Evolutionary conservation across 2,329 filamentous ascomycete species (phyloP).

Genomic region (Fusarium brevicatenulatum): DNA sequence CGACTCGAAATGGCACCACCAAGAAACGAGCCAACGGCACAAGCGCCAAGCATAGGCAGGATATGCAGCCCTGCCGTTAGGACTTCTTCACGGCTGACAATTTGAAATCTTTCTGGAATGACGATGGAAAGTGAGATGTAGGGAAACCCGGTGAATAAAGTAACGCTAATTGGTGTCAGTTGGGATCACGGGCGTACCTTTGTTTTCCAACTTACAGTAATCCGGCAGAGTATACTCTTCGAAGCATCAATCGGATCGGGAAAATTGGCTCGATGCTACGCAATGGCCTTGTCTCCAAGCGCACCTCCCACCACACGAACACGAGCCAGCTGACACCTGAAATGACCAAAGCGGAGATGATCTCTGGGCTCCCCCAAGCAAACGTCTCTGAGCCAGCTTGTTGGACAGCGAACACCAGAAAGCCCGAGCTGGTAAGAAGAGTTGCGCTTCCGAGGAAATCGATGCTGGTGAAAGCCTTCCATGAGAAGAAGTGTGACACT

Average conservation of each 20-base stretch:
- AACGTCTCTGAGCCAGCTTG: slow-evolving; percentile 64
- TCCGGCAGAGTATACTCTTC: slow-evolving; percentile 62
- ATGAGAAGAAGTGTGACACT: slow-evolving; percentile 50
- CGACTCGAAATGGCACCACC: slow-evolving; percentile 64
- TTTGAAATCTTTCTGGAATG: slow-evolving; percentile 69
- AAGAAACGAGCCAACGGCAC: slow-evolving; percentile 65
- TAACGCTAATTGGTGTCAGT: slow-evolving; percentile 56
- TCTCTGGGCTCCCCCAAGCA: slow-evolving; percentile 62
- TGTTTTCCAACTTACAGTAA: slow-evolving; percentile 55
- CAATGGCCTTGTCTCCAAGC: slow-evolving; percentile 52
- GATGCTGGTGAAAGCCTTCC: slow-evolving; percentile 57
- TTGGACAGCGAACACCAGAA: slow-evolving; percentile 66
- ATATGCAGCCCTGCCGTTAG: slow-evolving; percentile 67
- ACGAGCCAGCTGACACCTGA: slow-evolving; percentile 59
- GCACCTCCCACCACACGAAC: slow-evolving; percentile 63
- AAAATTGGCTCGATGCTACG: slow-evolving; percentile 64
- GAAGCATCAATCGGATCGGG: slow-evolving; percentile 58
- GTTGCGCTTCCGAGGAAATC: slow-evolving; percentile 64
- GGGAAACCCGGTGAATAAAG: slow-evolving; percentile 65
- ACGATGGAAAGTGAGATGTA: slow-evolving; percentile 68
- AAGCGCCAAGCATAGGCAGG: slow-evolving; percentile 66
- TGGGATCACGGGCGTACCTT: not conserved
- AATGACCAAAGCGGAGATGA: slow-evolving; percentile 60
- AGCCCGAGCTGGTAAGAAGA: slow-evolving; percentile 61
- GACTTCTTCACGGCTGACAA: slow-evolving; percentile 63